Conservation (phyloP, 1,284 basidiomycete genomes). For the Malassezia nana region DNA sequence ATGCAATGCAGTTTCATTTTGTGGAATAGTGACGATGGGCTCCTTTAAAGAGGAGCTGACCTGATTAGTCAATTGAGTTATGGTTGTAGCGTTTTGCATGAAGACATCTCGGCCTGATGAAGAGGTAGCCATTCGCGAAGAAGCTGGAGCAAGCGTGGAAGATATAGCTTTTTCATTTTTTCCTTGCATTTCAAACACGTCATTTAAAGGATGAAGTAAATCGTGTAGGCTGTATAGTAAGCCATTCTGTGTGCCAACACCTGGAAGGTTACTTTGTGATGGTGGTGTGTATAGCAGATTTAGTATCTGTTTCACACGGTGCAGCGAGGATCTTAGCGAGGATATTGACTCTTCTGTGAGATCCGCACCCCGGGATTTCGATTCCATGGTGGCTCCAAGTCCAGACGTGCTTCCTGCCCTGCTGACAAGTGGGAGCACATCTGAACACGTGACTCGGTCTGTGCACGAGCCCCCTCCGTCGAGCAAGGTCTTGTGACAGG, state of each 20-base stretch:
- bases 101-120: background rate
- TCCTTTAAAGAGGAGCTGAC: background rate
- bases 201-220: constrained; percentile 7
- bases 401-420: too few relatives aligned
- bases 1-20: background rate
- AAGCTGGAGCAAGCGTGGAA: background rate
- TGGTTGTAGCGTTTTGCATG: background rate
- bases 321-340: background rate
- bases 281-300: background rate
- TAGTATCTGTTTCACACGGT: constrained; percentile 8
- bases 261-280: background rate
- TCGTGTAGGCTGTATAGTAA: constrained; percentile 10
- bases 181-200: background rate
- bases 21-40: background rate
- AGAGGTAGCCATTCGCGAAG: background rate
- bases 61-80: background rate
- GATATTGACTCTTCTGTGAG: background rate
- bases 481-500: background rate
- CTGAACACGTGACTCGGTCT: background rate
- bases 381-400: background rate
- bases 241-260: constrained; percentile 6
- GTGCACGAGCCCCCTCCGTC: background rate
- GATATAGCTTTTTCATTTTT: constrained; percentile 2
- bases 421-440: background rate
- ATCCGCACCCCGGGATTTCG: background rate